A percentile compares a stretch with the other conserved stretches of the same genome.
Conservation (phyloP, 208 protist species). For the Acanthamoeba culbertsoni region DNA sequence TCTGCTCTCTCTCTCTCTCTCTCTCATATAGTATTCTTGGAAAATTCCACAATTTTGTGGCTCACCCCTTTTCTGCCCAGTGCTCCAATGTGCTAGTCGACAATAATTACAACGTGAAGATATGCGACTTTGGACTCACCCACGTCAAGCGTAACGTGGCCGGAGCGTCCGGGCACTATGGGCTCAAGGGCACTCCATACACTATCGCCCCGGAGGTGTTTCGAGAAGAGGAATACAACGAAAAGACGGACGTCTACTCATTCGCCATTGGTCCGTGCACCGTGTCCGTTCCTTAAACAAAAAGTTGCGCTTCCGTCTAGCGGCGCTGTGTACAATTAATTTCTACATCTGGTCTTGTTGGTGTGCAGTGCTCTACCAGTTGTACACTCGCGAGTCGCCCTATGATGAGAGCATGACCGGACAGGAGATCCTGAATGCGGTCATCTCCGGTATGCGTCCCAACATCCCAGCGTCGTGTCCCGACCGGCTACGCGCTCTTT, state of each 20-base stretch:
- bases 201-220: slow-evolving; percentile 24
- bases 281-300: not conserved
- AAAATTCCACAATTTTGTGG: not conserved
- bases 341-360: too few species aligned
- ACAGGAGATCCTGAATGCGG: not conserved
- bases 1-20: not conserved
- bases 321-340: not conserved
- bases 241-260: slow-evolving; percentile 18
- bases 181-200: slow-evolving; percentile 8
- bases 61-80: not conserved
- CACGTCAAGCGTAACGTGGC: slow-evolving; percentile 7
- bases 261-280: not conserved
- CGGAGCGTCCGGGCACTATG: not conserved
- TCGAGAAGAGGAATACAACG: slow-evolving; percentile 25
- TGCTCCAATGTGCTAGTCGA: slow-evolving; percentile 19
- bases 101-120: slow-evolving; percentile 22
- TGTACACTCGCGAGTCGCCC: not conserved
- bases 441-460: not conserved
- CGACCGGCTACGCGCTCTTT: not conserved
- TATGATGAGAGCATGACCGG: not conserved
- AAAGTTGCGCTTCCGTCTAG: not conserved
- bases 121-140: slow-evolving; percentile 38
- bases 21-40: too few species aligned
- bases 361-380: not conserved
- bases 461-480: not conserved